Evolutionary conservation across 352 stramenopile species (phyloP).

Genomic region (Stephanocyclus meneghinianus): DNA sequence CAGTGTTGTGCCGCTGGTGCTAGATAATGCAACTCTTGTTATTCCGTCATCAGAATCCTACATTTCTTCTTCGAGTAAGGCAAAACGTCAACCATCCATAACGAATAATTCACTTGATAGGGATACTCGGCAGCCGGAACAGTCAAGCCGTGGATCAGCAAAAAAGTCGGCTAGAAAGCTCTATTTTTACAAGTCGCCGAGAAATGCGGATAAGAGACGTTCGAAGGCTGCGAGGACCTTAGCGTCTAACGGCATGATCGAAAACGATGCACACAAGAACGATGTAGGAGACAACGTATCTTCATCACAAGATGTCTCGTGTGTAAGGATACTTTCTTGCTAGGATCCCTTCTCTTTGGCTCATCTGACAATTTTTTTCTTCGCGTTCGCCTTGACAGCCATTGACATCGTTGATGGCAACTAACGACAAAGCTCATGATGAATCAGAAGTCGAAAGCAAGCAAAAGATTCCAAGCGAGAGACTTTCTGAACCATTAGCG

Average conservation of each 20-base stretch:
- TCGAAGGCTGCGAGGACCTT: background rate
- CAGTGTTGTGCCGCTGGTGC: background rate
- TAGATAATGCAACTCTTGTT: background rate
- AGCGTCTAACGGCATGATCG: background rate
- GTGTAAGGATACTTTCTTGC: too few species aligned
- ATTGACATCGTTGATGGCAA: too few species aligned
- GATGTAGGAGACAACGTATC: background rate
- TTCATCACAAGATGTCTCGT: background rate
- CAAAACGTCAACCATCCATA: too few species aligned
- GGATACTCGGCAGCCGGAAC: background rate
- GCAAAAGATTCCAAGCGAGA: background rate
- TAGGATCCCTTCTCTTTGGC: too few species aligned
- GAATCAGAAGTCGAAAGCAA: background rate
- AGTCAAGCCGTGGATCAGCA: background rate
- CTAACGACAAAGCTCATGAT: too few species aligned
- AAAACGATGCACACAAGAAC: background rate
- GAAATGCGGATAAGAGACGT: background rate
- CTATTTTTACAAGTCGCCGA: constrained; percentile 12
- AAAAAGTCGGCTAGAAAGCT: constrained; percentile 1
- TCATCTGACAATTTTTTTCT: too few species aligned
- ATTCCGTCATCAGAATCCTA: background rate
- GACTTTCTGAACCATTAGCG: background rate
- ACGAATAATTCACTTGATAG: background rate
- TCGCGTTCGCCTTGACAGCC: too few species aligned
- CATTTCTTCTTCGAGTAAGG: background rate